A percentile compares a stretch with the other conserved stretches of the same genome.
Conservation (phyloP, 176 grass and related monocot species). For the Aegilops speltoides region DNA sequence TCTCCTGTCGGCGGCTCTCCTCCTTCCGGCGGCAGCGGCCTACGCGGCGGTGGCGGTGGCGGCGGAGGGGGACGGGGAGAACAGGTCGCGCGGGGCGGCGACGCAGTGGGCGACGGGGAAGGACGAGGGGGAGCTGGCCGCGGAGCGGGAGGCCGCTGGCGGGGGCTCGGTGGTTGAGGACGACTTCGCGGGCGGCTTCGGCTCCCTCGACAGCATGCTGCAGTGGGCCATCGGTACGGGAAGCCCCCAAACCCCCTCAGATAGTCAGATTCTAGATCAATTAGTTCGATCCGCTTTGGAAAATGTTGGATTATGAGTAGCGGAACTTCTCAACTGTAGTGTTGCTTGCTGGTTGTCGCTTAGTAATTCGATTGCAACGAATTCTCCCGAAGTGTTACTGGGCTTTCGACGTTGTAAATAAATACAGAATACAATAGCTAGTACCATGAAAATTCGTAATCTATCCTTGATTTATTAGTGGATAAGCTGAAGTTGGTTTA, state of each 20-base stretch:
- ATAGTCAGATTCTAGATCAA: neutral
- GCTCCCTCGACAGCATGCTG: constrained; percentile 89
- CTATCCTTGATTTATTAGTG: neutral
- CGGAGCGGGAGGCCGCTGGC: constrained; percentile 1
- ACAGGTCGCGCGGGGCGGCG: constrained; percentile 31
- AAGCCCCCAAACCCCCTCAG: neutral
- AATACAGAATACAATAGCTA: neutral
- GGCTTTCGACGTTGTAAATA: neutral
- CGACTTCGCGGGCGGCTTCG: constrained; percentile 73
- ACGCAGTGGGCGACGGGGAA: constrained; percentile 52
- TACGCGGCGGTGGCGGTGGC: constrained; percentile 3
- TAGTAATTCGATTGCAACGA: neutral
- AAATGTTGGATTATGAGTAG: neutral
- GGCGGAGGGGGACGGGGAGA: constrained; percentile 34
- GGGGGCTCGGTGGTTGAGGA: constrained; percentile 45
- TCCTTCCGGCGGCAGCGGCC: constrained; percentile 25
- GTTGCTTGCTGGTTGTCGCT: neutral
- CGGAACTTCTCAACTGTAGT: neutral
- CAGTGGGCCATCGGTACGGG: constrained; percentile 90
- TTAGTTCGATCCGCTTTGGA: neutral
- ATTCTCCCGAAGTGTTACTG: neutral
- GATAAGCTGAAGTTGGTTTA: neutral
- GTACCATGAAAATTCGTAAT: neutral
- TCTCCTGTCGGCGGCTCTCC: neutral
- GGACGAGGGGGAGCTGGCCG: constrained; percentile 45